A percentile compares a stretch with the other conserved stretches of the same genome.
phyloP scores from a whole-genome alignment of 345 rosid species.

The Eucalyptus melliodora region DNA sequence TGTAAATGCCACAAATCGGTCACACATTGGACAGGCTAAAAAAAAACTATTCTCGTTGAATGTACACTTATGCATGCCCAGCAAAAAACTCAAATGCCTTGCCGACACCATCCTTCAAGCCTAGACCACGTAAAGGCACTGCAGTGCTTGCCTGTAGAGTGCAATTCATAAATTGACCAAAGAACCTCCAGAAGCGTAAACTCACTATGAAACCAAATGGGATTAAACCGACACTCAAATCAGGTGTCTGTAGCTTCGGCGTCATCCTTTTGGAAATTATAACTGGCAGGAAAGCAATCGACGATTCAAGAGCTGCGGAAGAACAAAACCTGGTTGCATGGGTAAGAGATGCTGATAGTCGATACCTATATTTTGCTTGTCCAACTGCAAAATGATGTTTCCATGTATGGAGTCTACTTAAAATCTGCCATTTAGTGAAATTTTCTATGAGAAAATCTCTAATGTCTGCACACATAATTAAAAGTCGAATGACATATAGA shows the following conservation, averaged over 20 bases:
- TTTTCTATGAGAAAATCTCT: not conserved
- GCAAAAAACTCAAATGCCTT: conserved; percentile 90
- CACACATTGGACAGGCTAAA: not conserved
- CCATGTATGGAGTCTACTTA: not conserved
- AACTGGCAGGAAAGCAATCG: conserved; percentile 80
- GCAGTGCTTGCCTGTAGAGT: conserved; percentile 49
- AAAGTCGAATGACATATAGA: not conserved
- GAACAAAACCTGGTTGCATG: conserved; percentile 85
- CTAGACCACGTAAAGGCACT: conserved; percentile 72
- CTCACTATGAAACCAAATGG: not conserved
- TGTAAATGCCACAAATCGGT: not conserved
- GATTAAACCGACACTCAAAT: conserved; percentile 48
- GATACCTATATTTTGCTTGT: not conserved
- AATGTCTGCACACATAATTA: not conserved
- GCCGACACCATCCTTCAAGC: conserved; percentile 65
- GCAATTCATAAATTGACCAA: not conserved
- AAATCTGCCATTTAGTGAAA: not conserved
- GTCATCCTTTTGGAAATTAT: conserved; percentile 85
- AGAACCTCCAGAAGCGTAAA: not conserved
- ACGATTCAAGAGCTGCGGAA: conserved; percentile 43
- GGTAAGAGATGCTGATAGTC: conserved; percentile 24
- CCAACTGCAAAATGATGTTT: not conserved
- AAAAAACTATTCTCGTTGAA: not conserved
- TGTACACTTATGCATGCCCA: conserved; percentile 28
- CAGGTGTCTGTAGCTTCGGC: conserved; percentile 77